These are phyloP conservation scores for Violaceomyces palustris DNA, from an alignment of 1,284 basidiomycete species.

Conservation along the genomic window DNA sequence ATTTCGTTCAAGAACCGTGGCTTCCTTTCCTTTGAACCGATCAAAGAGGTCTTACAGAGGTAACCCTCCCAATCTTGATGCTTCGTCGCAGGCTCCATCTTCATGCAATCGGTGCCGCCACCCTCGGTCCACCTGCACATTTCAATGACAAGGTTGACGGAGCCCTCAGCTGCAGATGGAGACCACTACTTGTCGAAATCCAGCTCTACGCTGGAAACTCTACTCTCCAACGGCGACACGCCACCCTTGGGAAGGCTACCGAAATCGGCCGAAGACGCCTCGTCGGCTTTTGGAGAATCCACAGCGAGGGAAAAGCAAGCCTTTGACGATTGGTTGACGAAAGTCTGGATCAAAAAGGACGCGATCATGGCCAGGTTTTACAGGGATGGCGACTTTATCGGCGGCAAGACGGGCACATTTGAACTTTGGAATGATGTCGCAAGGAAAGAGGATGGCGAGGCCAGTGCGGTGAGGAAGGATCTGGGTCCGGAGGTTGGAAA, in stretches of 20 bases:
- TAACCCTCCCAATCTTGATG: background rate
- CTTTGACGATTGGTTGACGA: slow-evolving; percentile 79
- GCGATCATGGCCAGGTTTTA: slow-evolving; percentile 65
- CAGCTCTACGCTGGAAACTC: slow-evolving; percentile 1
- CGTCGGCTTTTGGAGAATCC: slow-evolving; percentile 57
- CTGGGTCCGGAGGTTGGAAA: slow-evolving; percentile 2
- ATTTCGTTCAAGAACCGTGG: too few relatives aligned
- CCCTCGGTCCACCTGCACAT: slow-evolving; percentile 73
- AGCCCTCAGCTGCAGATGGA: slow-evolving; percentile 4
- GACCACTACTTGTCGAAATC: slow-evolving; percentile 8
- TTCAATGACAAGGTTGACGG: slow-evolving; percentile 16
- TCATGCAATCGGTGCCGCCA: slow-evolving; percentile 74
- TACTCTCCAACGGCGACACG: slow-evolving; percentile 1
- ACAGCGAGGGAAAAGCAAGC: slow-evolving; percentile 63
- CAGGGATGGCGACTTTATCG: slow-evolving; percentile 46
- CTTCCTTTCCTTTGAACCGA: too few relatives aligned
- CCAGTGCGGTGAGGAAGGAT: background rate
- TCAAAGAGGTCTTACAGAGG: too few relatives aligned
- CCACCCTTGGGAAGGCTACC: slow-evolving; percentile 17
- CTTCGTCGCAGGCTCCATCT: slow-evolving; percentile 62
- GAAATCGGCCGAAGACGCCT: slow-evolving; percentile 7
- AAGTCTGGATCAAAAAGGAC: slow-evolving; percentile 81
- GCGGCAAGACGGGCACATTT: too few relatives aligned
- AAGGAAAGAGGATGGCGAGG: slow-evolving; percentile 9
- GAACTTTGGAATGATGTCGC: too few relatives aligned